Base-by-base conservation (phyloP, 345 rosid species). In the Xanthoceras sorbifolium region DNA sequence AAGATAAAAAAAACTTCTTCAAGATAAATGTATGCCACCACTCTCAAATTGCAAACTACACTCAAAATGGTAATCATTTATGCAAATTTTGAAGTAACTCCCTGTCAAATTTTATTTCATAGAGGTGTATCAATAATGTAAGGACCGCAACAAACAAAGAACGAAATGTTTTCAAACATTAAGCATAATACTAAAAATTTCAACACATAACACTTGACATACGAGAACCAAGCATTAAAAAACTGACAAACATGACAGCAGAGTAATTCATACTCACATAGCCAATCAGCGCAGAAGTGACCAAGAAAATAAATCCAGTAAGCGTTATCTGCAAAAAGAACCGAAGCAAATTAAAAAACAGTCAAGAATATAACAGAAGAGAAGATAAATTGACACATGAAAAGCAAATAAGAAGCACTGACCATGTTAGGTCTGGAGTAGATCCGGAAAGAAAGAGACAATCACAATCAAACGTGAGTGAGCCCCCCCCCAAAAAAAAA, bases 361-460 rank as follows among this genome's bases (percentile, higher is more conserved):
- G 29, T 1, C 42, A 28, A 1, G 31, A 40, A 48, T 8, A 46
- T 14, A 28, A 76, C 2, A 63, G n/a, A 18, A 66, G 3, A 72
- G 29, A n/a, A 29, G 0, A 22, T 9, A 71, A 46, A 62, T 23
- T 29, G 1, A 12, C 20, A 3, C 71, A 14, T 54, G 40, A 72
- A 36, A 66, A 17, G 25, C 17, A 40, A 81, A 74, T 15, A 25
- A 77, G 64, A 31, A 81, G 42, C 31, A 62, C 82, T 78, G 84
- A 95, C 99, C 99, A 93, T 91, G 84, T 96, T 96, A 29, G 97
- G 98, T 44, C 99, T 96, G 91, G n/a, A 81, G 69, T 80, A 71
- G 61, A 82, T 38, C 70, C 84, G 70, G 63, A 78, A 40, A 66
- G 78, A 60, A 77, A 54, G 28, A 69, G 67, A 50, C 36, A 64